Conservation (phyloP, 1,139 yeast genomes). For the Saccharomyces hybrid region DNA sequence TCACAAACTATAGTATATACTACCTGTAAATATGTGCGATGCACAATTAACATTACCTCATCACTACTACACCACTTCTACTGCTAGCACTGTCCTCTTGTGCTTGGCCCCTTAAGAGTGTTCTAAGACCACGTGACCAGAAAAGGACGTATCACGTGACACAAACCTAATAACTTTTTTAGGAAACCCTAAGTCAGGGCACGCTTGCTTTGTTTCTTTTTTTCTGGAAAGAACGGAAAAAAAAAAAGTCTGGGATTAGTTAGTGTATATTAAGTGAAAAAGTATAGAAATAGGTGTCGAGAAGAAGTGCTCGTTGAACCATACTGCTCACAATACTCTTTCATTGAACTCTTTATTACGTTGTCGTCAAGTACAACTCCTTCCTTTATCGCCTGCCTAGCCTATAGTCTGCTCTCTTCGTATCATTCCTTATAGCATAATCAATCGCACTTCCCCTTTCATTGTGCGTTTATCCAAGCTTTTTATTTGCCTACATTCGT, state of each 20-base stretch:
- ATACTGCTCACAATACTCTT: background rate
- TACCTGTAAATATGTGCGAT: background rate
- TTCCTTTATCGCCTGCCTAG: background rate
- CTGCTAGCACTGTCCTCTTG: conserved; percentile 16
- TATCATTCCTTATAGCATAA: background rate
- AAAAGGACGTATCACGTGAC: background rate
- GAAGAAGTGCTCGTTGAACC: background rate
- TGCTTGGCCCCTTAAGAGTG: background rate
- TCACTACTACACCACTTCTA: conserved; percentile 11
- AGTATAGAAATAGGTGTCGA: background rate
- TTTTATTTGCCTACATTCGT: conserved; percentile 1
- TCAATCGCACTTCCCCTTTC: background rate
- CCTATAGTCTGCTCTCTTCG: background rate
- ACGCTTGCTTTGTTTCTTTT: background rate
- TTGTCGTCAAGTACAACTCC: background rate
- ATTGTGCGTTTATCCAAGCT: background rate
- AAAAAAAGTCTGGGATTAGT: background rate
- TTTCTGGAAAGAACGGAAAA: background rate
- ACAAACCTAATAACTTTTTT: background rate
- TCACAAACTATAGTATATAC: background rate
- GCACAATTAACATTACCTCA: background rate
- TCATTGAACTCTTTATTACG: background rate
- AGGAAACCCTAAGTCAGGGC: background rate
- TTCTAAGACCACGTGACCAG: background rate
- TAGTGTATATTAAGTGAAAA: background rate